These are phyloP conservation scores for Diaporthe aspalathi DNA, from an alignment of 2,329 filamentous ascomycete species.

Conservation along the genomic window DNA sequence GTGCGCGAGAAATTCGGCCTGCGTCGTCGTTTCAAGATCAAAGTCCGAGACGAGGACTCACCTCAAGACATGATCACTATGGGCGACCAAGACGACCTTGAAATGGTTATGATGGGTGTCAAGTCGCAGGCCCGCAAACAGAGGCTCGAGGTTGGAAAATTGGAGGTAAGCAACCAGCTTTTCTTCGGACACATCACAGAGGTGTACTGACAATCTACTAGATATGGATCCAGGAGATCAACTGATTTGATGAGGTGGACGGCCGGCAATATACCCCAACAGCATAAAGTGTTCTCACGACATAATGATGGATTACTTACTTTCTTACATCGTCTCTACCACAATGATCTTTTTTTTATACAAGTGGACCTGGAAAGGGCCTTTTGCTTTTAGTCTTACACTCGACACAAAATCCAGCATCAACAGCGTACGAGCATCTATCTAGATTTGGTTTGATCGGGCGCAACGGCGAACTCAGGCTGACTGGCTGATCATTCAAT, in stretches of 20 bases:
- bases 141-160: constrained; percentile 85
- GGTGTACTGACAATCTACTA: constrained; percentile 42
- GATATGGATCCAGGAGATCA: constrained; percentile 51
- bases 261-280: constrained; percentile 38
- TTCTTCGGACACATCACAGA: background rate
- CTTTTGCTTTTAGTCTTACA: background rate
- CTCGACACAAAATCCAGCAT: constrained; percentile 34
- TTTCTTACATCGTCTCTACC: constrained; percentile 19
- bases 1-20: constrained; percentile 90
- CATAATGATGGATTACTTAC: constrained; percentile 37
- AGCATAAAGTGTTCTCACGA: constrained; percentile 35
- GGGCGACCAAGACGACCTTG: constrained; percentile 95
- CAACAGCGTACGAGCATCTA: constrained; percentile 38
- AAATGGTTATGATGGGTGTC: constrained; percentile 81
- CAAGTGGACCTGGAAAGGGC: background rate
- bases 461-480: constrained; percentile 26
- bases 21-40: constrained; percentile 84
- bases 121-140: constrained; percentile 78
- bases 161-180: constrained; percentile 78
- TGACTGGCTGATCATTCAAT: background rate
- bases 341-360: background rate
- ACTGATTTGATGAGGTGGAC: constrained; percentile 29
- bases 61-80: constrained; percentile 95
- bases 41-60: constrained; percentile 83
- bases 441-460: constrained; percentile 35